A percentile compares a stretch with the other conserved stretches of the same genome.
Evolutionary conservation across 2,329 filamentous ascomycete species (phyloP).

Genomic region (Xylaria sp.): DNA sequence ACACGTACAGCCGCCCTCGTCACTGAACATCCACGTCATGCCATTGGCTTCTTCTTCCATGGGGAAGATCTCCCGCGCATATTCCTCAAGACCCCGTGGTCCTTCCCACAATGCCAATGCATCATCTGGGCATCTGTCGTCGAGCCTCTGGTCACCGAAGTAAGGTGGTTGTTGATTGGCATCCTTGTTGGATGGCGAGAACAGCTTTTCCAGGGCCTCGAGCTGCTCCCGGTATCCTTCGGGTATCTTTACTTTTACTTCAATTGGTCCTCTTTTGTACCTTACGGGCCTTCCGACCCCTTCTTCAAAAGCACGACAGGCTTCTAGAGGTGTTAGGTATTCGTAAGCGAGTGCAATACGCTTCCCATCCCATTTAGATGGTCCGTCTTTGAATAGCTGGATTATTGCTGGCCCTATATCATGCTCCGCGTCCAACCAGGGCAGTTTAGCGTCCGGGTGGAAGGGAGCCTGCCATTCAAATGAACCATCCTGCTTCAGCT

Average conservation of each 20-base stretch:
- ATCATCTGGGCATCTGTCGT: conserved; percentile 71
- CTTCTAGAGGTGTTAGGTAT: conserved; percentile 81
- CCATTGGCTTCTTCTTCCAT: conserved; percentile 95
- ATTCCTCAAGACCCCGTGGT: conserved; percentile 88
- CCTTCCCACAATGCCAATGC: conserved; percentile 90
- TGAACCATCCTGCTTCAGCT: conserved; percentile 80
- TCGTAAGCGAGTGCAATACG: conserved; percentile 90
- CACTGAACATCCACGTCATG: conserved; percentile 84
- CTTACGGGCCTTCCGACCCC: conserved; percentile 78
- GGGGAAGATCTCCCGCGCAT: conserved; percentile 90
- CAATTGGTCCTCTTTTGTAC: conserved; percentile 80
- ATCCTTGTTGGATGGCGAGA: conserved; percentile 57
- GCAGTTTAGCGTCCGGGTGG: conserved; percentile 84
- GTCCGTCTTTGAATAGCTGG: conserved; percentile 94
- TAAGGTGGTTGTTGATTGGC: conserved; percentile 65
- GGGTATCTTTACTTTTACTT: conserved; percentile 85
- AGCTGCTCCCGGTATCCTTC: conserved; percentile 89
- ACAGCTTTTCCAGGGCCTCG: conserved; percentile 68
- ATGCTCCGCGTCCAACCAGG: conserved; percentile 96
- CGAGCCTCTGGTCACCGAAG: conserved; percentile 63
- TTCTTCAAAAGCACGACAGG: conserved; percentile 77
- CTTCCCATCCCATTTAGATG: conserved; percentile 78
- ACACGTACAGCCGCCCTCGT: conserved; percentile 49
- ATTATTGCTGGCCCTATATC: conserved; percentile 91
- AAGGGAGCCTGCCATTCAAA: conserved; percentile 96